Conservation (phyloP, 352 stramenopile species). For the Phytophthora macrochlamydospora region DNA sequence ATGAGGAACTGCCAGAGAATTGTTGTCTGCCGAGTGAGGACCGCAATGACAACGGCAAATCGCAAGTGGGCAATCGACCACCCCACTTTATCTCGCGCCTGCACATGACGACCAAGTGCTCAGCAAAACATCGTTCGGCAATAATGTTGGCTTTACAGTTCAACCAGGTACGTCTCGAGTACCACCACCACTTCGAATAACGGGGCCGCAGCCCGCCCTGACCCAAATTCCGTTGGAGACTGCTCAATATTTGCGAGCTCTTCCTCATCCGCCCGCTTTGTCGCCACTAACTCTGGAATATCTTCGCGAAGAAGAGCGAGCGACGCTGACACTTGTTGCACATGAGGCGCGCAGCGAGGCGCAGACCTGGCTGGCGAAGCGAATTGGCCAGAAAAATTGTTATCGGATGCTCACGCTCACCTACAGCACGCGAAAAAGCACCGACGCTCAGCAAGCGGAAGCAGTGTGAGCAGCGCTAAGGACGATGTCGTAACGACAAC, state of each 20-base stretch:
- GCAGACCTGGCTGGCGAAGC: constrained; percentile 74
- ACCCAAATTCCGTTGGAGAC: constrained; percentile 28
- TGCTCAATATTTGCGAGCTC: constrained; percentile 36
- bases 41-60: constrained; percentile 3
- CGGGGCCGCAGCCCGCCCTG: constrained; percentile 2
- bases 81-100: constrained; percentile 15
- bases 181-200: constrained; percentile 21
- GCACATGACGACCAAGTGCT: constrained; percentile 4
- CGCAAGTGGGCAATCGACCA: constrained; percentile 6
- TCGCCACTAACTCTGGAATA: constrained; percentile 41
- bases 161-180: constrained; percentile 4
- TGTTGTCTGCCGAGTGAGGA: constrained; percentile 4
- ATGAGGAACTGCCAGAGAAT: neutral
- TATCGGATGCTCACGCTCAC: constrained; percentile 67
- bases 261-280: constrained; percentile 31
- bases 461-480: constrained; percentile 35
- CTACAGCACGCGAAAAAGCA: constrained; percentile 56
- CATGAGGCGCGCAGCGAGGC: constrained; percentile 69
- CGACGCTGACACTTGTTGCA: constrained; percentile 70
- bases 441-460: constrained; percentile 45
- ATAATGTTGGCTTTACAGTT: constrained; percentile 5
- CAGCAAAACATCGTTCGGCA: constrained; percentile 1
- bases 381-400: constrained; percentile 79
- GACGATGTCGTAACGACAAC: constrained; percentile 22
- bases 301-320: constrained; percentile 61